phyloP scores from a whole-genome alignment of 208 protist species.

The Crithidia fasciculata region DNA sequence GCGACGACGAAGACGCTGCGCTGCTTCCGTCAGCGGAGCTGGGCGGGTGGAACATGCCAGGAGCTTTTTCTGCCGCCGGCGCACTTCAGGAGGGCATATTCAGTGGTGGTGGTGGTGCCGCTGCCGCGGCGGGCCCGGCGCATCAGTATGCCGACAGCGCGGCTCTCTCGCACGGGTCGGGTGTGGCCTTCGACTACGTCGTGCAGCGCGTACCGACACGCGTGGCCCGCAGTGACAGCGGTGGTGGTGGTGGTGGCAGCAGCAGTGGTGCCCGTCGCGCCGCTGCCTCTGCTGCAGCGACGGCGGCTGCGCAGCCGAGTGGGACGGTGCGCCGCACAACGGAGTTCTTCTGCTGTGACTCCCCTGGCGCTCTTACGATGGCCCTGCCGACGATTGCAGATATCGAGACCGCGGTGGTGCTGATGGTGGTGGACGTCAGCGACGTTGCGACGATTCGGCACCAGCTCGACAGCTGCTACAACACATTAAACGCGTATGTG shows the following conservation, averaged over 20 bases:
- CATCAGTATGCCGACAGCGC: conserved; percentile 5
- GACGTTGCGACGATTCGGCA: conserved; percentile 46
- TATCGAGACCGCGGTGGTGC: conserved; percentile 67
- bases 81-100: conserved; percentile 5
- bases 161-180: conserved; percentile 56
- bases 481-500: conserved; percentile 58
- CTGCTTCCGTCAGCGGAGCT: not conserved
- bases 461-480: conserved; percentile 66
- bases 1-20: conserved; percentile 15
- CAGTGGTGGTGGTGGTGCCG: too few species aligned
- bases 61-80: conserved; percentile 19
- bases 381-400: conserved; percentile 74
- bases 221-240: conserved; percentile 1
- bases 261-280: not conserved
- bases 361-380: conserved; percentile 63
- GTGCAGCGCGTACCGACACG: conserved; percentile 56
- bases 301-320: too few species aligned
- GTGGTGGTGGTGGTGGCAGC: not conserved
- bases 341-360: conserved; percentile 90
- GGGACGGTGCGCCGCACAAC: conserved; percentile 37
- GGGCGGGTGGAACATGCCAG: conserved; percentile 18
- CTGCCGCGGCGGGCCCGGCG: conserved; percentile 3
- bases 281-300: too few species aligned
- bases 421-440: conserved; percentile 79
- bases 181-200: conserved; percentile 74